A percentile compares a stretch with the other conserved stretches of the same genome.
phyloP scores from a whole-genome alignment of 306 rosid species.

The Quercus variabilis region DNA sequence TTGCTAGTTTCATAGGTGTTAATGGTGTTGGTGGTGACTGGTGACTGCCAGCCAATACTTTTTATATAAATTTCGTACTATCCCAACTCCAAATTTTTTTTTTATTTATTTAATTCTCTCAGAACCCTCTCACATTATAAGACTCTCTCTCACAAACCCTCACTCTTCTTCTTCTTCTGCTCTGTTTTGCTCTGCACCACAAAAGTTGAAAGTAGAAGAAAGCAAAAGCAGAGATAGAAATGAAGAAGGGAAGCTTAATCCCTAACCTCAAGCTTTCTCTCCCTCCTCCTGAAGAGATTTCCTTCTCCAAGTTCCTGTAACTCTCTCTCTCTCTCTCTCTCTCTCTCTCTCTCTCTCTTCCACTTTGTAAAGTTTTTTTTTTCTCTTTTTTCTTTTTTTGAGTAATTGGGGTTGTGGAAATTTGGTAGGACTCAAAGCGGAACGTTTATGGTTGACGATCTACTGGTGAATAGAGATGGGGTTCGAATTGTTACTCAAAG shows the following conservation, averaged over 20 bases:
- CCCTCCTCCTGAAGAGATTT: constrained; percentile 64
- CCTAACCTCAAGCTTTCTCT: constrained; percentile 66
- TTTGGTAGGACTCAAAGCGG: constrained; percentile 83
- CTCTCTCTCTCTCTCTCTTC: background rate
- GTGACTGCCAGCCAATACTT: background rate
- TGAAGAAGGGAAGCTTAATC: constrained; percentile 67
- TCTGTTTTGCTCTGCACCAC: background rate
- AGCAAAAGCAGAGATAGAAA: constrained; percentile 21
- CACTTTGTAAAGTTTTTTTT: background rate
- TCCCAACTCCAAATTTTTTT: background rate
- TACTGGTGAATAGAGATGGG: constrained; percentile 88
- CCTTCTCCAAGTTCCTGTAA: constrained; percentile 73
- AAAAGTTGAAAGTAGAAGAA: background rate
- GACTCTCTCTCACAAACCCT: background rate
- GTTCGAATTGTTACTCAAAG: constrained; percentile 78
- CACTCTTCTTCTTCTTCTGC: background rate
- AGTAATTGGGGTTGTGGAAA: constrained; percentile 29
- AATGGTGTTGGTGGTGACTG: background rate
- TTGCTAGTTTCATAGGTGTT: no score
- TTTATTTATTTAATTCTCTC: background rate
- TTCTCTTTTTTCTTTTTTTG: constrained; percentile 2
- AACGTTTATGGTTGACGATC: constrained; percentile 92
- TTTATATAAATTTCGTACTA: background rate
- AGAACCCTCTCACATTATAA: background rate
- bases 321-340: constrained; percentile 7